Base-by-base conservation (phyloP, 1,139 yeast species). In the Candida mesenterica region DNA sequence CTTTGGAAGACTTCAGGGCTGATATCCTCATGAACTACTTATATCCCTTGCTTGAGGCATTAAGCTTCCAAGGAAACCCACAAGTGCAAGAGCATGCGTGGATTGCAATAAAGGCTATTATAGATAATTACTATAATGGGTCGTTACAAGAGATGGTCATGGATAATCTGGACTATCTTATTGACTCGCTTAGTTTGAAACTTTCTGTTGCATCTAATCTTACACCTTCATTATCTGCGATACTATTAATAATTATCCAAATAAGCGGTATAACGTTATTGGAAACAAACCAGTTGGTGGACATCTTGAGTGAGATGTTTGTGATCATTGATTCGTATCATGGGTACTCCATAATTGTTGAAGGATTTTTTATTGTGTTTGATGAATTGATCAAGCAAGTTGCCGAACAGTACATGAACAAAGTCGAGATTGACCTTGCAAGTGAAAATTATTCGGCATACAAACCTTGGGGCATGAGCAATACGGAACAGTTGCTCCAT, bases 271-370 rank as follows among this genome's bases (percentile, higher is more conserved):
- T 75, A 9, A 66, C 74, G 25, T 63, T 88, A 18, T 63, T 89
- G 5, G 48, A 52, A 35, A 46, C 53, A 6, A 77, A 78, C 30
- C 87, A 78, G 40, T 67, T 90, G 38, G 77, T 70, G 36, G 97
- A 90, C 56, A 67, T 90, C 1, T 63, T 90, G 6, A 75, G 79
- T 24, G 79, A 89, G 9, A 72, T 88, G 46, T 87, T 92, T 56
- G 78, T 81, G 8, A 62, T 89, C 23, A 67, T 92, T 33, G 97
- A 92, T 56, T 70, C 80, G 29, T 90, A 82, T 49, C 96, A 90
- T 60, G 95, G 94, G 0, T 90, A 92, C 55, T 64, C 79, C 1
- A 65, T 69, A 12, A 62, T 92, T 15, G 81, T 87, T 32, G 81
- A 82, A 40, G 89, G 89, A 0, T 81, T 88, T 40, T 86, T 90